Base-by-base conservation (phyloP, 2,329 filamentous ascomycete genomes). In the Neonectria coccinea region DNA sequence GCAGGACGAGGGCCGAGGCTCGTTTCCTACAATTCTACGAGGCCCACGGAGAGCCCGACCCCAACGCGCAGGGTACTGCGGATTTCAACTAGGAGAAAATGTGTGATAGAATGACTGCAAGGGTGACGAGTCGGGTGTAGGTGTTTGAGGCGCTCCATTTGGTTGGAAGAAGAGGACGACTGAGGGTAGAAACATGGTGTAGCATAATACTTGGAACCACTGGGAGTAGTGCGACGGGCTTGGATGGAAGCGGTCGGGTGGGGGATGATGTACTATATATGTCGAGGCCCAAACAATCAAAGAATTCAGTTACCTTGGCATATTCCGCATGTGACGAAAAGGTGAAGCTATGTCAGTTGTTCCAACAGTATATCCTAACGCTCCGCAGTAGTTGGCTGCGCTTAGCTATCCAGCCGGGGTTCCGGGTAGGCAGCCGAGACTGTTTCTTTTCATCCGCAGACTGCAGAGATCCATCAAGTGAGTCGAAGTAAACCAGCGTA, bases 11-110 rank as follows among this genome's bases (percentile, higher is more conserved):
- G 74, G 86, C 86, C 4, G 86, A 88, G 71, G 77, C 82, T 57
- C 75, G 78, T 55, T 85, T 84, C 72, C 77, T 81, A 59, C 83
- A 78, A 65, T 89, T 84, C 70, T 89, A 86, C 68, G 82, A 88
- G 70, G 80, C 84, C 31, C 82, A 86, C 56, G 73, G 70, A 41
- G 85, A 86, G 51, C 79, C 82, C 2, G 80, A 83, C 52, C 68
- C 80, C 11, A 81, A 80, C 47, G 82, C 82, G 0, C 82, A 83
- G 66, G 86, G 85, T 4, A 81, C 81, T 3, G 85, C 83, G 7
- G 77, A 81, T 51, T 89, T 88, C 73, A 80, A 88, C 75, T 87
- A 80, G 42, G 31, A 44, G 22, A 51, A 53, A 18, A 20, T 18
- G 18, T 36, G 55, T 9, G 33, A 14, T 22, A 51, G 42, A 27